Percentiles rank a stretch among this genome's conserved stretches.
phyloP scores from a whole-genome alignment of 352 stramenopile species.

The Pythium phragmiticola region DNA sequence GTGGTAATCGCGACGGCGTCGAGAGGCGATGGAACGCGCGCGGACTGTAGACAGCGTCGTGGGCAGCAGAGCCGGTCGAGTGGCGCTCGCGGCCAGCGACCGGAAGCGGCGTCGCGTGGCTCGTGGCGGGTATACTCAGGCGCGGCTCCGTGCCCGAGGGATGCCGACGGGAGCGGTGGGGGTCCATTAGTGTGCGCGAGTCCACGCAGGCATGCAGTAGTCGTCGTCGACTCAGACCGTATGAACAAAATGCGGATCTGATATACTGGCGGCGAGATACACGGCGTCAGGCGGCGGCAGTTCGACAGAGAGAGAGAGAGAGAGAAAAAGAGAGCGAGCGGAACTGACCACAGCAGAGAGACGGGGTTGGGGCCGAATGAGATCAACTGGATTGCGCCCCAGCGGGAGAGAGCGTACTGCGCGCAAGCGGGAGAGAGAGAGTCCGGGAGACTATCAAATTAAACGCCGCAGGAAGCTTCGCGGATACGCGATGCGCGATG shows the following conservation, averaged over 20 bases:
- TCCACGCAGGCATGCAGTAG: too few species aligned
- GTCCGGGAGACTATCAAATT: too few species aligned
- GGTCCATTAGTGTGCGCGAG: constrained; percentile 1
- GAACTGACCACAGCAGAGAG: too few species aligned
- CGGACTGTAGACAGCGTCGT: constrained; percentile 19
- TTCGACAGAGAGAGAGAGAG: not conserved
- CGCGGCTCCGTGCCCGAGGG: constrained; percentile 1
- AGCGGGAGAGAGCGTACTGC: too few species aligned
- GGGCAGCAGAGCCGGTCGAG: not conserved
- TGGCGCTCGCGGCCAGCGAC: not conserved
- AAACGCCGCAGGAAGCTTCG: too few species aligned
- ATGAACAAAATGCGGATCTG: too few species aligned
- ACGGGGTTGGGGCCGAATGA: too few species aligned
- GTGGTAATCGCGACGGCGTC: constrained; percentile 10
- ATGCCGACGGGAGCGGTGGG: constrained; percentile 14
- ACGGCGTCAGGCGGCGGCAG: not conserved
- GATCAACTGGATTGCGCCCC: too few species aligned
- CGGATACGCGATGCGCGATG: too few species aligned
- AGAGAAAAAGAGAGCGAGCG: not conserved
- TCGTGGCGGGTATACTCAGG: not conserved
- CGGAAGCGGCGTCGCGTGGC: not conserved
- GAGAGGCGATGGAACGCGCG: constrained; percentile 18
- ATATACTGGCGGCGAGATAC: not conserved
- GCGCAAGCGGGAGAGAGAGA: too few species aligned
- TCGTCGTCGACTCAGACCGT: too few species aligned